These are phyloP conservation scores for Pythium myriotylum DNA, from an alignment of 352 stramenopile species.

Conservation along the genomic window DNA sequence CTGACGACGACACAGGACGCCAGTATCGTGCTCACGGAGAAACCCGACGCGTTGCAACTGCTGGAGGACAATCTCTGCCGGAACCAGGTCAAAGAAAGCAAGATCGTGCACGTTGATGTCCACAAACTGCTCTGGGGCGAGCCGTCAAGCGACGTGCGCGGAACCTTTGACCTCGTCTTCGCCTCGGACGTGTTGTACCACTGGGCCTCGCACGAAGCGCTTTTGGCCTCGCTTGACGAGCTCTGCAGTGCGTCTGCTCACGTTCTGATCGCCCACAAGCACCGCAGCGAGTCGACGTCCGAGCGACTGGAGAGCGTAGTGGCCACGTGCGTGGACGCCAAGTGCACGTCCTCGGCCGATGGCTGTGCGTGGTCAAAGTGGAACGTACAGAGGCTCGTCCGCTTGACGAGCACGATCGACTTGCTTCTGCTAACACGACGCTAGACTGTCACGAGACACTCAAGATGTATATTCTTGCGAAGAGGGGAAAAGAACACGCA, in stretches of 20 bases:
- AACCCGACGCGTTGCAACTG: slow-evolving; percentile 28
- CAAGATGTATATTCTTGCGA: not conserved
- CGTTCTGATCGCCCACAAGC: slow-evolving; percentile 60
- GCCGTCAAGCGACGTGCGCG: not conserved
- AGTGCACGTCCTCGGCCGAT: too few relatives aligned
- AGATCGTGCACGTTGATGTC: too few relatives aligned
- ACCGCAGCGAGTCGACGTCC: slow-evolving; percentile 37
- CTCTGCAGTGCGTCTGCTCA: slow-evolving; percentile 2
- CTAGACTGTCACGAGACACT: not conserved
- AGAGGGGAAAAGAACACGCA: too few relatives aligned
- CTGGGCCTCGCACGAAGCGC: slow-evolving; percentile 48
- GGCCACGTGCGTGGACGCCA: not conserved
- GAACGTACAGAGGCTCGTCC: slow-evolving; percentile 24
- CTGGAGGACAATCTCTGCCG: slow-evolving; percentile 37
- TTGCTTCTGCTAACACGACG: slow-evolving; percentile 29
- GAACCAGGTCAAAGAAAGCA: too few relatives aligned
- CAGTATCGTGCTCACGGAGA: slow-evolving; percentile 43
- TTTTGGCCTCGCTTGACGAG: slow-evolving; percentile 42
- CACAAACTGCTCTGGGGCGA: slow-evolving; percentile 42
- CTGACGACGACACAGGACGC: not conserved
- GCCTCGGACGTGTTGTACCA: slow-evolving; percentile 68
- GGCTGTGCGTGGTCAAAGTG: slow-evolving; percentile 37
- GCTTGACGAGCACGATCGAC: slow-evolving; percentile 24
- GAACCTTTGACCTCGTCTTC: slow-evolving; percentile 35
- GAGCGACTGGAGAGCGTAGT: slow-evolving; percentile 33